These are phyloP conservation scores for Grigorovia transvaalensis DNA, from an alignment of 805 yeast genomes.

Conservation along the genomic window DNA sequence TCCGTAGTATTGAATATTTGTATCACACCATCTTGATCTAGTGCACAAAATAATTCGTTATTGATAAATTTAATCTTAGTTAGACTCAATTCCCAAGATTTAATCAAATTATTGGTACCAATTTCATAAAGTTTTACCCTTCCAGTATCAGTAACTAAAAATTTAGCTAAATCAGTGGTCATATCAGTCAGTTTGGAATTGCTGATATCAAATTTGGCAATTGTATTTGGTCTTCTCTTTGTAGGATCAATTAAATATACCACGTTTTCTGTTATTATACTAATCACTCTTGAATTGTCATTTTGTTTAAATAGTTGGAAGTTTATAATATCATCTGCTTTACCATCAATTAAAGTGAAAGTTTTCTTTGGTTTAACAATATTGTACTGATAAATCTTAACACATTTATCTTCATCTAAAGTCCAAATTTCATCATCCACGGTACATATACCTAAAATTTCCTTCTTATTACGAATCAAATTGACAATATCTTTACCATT, in stretches of 20 bases:
- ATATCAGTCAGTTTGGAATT: slow-evolving; percentile 13
- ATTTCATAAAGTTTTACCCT: slow-evolving; percentile 13
- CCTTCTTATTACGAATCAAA: slow-evolving; percentile 28
- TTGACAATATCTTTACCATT: slow-evolving; percentile 28
- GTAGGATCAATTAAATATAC: slow-evolving; percentile 58
- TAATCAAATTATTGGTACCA: slow-evolving; percentile 8
- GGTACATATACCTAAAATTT: slow-evolving; percentile 30
- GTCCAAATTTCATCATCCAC: slow-evolving; percentile 28
- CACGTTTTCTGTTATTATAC: slow-evolving; percentile 29
- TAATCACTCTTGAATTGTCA: slow-evolving; percentile 16
- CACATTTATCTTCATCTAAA: slow-evolving; percentile 25
- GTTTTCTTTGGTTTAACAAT: slow-evolving; percentile 29
- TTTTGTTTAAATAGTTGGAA: slow-evolving; percentile 18
- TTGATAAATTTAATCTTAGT: slow-evolving; percentile 11
- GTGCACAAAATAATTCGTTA: slow-evolving; percentile 14
- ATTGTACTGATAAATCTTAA: slow-evolving; percentile 25
- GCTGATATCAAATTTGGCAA: slow-evolving; percentile 14
- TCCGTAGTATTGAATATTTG: slow-evolving; percentile 24
- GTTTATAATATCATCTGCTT: slow-evolving; percentile 21
- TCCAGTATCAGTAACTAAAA: slow-evolving; percentile 16
- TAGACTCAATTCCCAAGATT: slow-evolving; percentile 17
- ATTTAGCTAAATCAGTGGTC: slow-evolving; percentile 13
- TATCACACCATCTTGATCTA: slow-evolving; percentile 16
- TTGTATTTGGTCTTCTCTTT: slow-evolving; percentile 26
- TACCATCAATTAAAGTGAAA: slow-evolving; percentile 26